Percentiles rank a stretch among this genome's conserved stretches.
Evolutionary conservation across 805 yeast species (phyloP).

Genomic region (Wickerhamomyces mucosus): DNA sequence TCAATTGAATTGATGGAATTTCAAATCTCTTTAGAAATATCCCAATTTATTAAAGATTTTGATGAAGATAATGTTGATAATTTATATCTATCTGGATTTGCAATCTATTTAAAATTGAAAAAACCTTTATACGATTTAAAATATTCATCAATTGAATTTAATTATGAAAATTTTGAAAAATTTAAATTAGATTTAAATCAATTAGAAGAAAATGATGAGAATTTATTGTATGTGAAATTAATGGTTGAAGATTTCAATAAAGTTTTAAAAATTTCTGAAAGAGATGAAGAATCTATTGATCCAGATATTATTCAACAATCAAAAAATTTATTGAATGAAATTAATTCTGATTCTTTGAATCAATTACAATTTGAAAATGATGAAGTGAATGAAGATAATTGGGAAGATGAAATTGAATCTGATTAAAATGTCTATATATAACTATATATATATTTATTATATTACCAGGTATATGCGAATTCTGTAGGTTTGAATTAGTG

Average conservation of each 20-base stretch:
- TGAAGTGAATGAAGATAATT: constrained; percentile 27
- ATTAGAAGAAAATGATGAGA: constrained; percentile 9
- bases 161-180: constrained; percentile 17
- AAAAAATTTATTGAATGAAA: constrained; percentile 34
- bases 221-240: constrained; percentile 4
- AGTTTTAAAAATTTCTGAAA: constrained; percentile 9
- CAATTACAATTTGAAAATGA: constrained; percentile 34
- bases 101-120: constrained; percentile 45
- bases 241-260: constrained; percentile 7
- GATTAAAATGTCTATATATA: too few relatives aligned
- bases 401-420: constrained; percentile 43
- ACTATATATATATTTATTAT: too few relatives aligned
- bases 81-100: constrained; percentile 75
- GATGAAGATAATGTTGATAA: constrained; percentile 81
- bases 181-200: constrained; percentile 6
- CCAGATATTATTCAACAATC: constrained; percentile 52
- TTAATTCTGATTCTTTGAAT: constrained; percentile 64
- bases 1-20: constrained; percentile 69
- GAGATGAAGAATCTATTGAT: constrained; percentile 38
- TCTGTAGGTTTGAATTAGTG: too few relatives aligned
- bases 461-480: too few relatives aligned
- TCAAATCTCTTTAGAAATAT: constrained; percentile 59
- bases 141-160: constrained; percentile 5
- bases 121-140: constrained; percentile 16
- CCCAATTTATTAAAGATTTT: constrained; percentile 57